Base-by-base conservation (phyloP, 2,329 filamentous ascomycete species). In the Nemania bipapillata region DNA sequence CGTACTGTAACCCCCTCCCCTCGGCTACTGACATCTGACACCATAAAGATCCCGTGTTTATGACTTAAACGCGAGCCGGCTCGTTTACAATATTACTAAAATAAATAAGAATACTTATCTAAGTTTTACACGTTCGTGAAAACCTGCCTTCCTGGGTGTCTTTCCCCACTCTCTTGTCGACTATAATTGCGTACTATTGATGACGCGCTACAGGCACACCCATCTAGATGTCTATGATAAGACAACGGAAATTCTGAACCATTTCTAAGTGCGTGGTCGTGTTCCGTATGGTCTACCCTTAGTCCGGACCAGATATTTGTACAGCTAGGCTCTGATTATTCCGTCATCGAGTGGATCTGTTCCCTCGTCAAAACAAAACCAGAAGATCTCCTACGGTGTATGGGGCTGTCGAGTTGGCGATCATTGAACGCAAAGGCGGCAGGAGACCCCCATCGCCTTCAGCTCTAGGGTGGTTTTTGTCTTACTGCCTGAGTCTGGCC, bases 1-100 rank as follows among this genome's bases (percentile, higher is more conserved):
- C 47, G 40, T 63, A 61, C 65, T 63, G 65, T 57, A 55, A 45
- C 32, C 52, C 59, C 52, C 24, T 22, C 52, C 59, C 52, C 24
- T 22, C 32, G 63, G 59, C 58, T 64, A 58, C 58, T 55, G 58
- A 57, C 58, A 50, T 47, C 40, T 56, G 22, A 28, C 28, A 20
- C 54, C 30, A 52, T 50, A 11, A 26, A 42, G 8, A 32, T 50
- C 28, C 22, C 15, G 54, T 59, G 49, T 50, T 24, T 32, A 37
- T 37, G 45, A 54, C 28, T 58, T 47, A 49, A n/a, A 42, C 30
- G 37, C 35, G 53, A 59, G 22, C 17, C 30, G 42, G 60, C 15
- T 54, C 52, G 45, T 42, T 47, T 59, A 61, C 50, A 20, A 47
- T 37, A 55, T 56, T 59, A 47, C 54, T 49, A 40, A 50, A 49